Base-by-base conservation (phyloP, 2,329 filamentous ascomycete species). In the Aureobasidium leucospermi region DNA sequence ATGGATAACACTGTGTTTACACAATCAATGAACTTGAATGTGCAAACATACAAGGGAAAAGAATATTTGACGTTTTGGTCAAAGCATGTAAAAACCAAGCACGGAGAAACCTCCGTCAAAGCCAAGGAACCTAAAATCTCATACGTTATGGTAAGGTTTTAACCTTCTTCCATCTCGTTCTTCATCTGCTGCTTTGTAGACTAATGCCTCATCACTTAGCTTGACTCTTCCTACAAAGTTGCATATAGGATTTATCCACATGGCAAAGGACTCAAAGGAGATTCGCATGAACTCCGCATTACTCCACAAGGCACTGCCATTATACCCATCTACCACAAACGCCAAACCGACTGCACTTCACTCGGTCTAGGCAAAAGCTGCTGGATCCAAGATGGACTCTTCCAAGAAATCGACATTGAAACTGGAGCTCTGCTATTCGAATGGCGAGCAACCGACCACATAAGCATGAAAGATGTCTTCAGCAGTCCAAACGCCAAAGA, bases 381-480 rank as follows among this genome's bases (percentile, higher is more conserved):
- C 69, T 78, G 73, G 72, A 4, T 77, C 70, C 64, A 76, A 73
- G 74, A 73, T 74, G 63, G 72, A 13, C 60, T 73, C 1, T 76
- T 80, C 60, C 75, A 79, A 61, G 71, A 36, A 36, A 36, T 36
- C 8, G 34, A 78, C 57, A 71, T 79, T 41, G 73, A 72, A 42
- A 77, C 73, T 0, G 71, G 73, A n/a, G 66, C 74, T 2, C 68
- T 77, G 0, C 62, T 78, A 11, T 80, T 78, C 63, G 67, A 77
- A 63, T 80, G 78, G 78, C 71, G 72, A 34, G 76, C 78, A 6
- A 75, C 75, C 4, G 73, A 79, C 3, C 76, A 79, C 62, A 67
- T 78, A 58, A 55, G 69, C 15, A 59, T 73, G 23, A 64, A 58
- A 29, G 63, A 68, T 16, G 64, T 65, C 43, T 65, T 65, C 58